Conservation (phyloP, 2,329 filamentous ascomycete species). For the Trichophaea hybrida region DNA sequence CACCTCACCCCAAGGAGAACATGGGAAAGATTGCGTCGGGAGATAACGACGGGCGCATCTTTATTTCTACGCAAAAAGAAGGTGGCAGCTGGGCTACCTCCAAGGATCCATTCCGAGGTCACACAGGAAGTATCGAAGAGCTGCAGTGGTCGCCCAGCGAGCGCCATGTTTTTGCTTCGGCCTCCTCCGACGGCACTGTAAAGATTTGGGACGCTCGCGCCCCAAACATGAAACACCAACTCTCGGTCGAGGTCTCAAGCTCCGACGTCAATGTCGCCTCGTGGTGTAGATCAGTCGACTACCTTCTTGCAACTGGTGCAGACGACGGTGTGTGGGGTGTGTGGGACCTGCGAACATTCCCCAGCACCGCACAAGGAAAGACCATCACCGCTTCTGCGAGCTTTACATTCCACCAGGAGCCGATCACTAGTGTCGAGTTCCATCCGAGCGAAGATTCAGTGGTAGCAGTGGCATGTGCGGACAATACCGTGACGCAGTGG, state of each 20-base stretch:
- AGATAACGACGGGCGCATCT: constrained; percentile 82
- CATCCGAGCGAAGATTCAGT: constrained; percentile 95
- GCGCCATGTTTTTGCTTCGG: constrained; percentile 84
- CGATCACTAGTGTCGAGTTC: constrained; percentile 93
- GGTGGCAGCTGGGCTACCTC: constrained; percentile 84
- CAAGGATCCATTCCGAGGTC: constrained; percentile 66
- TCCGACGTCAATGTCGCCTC: constrained; percentile 93
- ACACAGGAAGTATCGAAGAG: constrained; percentile 78
- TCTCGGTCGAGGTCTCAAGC: constrained; percentile 69
- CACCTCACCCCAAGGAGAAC: constrained; percentile 59
- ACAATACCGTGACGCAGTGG: constrained; percentile 92
- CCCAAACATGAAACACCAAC: constrained; percentile 75
- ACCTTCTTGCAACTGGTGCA: constrained; percentile 80
- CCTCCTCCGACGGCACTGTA: constrained; percentile 83
- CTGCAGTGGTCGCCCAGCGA: constrained; percentile 94
- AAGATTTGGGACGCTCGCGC: constrained; percentile 91
- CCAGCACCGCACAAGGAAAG: constrained; percentile 13
- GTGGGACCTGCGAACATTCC: constrained; percentile 62
- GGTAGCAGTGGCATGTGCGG: constrained; percentile 76
- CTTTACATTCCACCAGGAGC: constrained; percentile 91
- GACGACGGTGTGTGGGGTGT: constrained; percentile 91
- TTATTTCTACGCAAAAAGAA: constrained; percentile 69
- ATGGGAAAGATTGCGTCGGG: constrained; percentile 80
- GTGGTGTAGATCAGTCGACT: constrained; percentile 78
- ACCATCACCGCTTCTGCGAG: constrained; percentile 69